These are phyloP conservation scores for Phalaenopsis equestris DNA, from an alignment of 106 monocot species.

Conservation along the genomic window DNA sequence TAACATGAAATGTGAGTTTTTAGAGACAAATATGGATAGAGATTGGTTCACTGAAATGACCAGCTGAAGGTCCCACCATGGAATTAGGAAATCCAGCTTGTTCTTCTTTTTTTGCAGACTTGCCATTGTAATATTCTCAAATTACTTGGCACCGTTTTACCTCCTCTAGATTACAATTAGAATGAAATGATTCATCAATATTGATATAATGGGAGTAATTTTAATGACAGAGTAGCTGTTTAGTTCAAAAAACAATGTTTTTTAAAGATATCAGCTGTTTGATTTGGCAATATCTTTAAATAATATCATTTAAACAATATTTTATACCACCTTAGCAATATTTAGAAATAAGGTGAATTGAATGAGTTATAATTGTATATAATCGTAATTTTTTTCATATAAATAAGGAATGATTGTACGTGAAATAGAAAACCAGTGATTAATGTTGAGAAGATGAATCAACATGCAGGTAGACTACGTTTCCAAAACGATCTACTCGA, in stretches of 20 bases:
- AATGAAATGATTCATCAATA: not conserved
- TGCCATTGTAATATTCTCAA: conserved; percentile 78
- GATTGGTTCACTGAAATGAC: conserved; percentile 92
- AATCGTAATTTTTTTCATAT: not conserved
- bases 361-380: not conserved
- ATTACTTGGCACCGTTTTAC: conserved; percentile 77
- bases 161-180: conserved; percentile 33
- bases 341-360: too few species aligned
- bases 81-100: conserved; percentile 76
- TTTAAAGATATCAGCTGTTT: too few species aligned
- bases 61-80: conserved; percentile 96
- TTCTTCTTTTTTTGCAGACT: conserved; percentile 71
- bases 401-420: conserved; percentile 26
- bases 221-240: too few species aligned
- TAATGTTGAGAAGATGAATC: conserved; percentile 74
- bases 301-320: too few species aligned
- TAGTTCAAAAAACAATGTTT: too few species aligned
- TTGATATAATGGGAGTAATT: not conserved
- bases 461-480: conserved; percentile 76
- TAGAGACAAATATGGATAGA: conserved; percentile 63
- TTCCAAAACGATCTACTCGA: conserved; percentile 77
- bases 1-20: conserved; percentile 72
- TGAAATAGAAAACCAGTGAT: conserved; percentile 92
- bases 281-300: too few species aligned
- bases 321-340: too few species aligned